Evolutionary conservation across 768 basidiomycete species (phyloP).

Genomic region (Collybiopsis luxurians): DNA sequence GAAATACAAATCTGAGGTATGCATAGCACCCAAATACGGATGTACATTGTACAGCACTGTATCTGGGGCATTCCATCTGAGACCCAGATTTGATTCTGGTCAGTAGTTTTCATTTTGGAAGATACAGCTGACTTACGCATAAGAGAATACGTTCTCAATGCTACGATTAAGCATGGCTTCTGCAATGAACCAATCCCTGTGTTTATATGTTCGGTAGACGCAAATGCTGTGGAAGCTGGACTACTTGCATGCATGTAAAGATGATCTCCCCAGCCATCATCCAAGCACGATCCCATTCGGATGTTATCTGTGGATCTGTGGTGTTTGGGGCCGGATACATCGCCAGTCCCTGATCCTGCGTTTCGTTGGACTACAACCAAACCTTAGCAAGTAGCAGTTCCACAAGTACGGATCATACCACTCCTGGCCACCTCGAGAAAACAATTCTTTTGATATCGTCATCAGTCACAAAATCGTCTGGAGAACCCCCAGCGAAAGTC

Average conservation of each 20-base stretch:
- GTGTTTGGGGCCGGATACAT: conserved; percentile 35
- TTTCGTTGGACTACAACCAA: conserved; percentile 30
- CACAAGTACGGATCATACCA: conserved; percentile 23
- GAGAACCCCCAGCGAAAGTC: conserved; percentile 36
- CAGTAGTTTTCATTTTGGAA: not conserved
- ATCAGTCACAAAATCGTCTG: conserved; percentile 36
- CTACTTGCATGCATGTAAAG: conserved; percentile 41
- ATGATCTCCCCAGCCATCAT: conserved; percentile 40
- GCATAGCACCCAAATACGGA: conserved; percentile 38
- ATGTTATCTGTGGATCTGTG: conserved; percentile 32
- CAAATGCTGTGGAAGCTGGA: too few species aligned
- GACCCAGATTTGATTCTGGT: not conserved
- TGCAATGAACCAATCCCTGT: conserved; percentile 39
- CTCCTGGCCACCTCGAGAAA: conserved; percentile 32
- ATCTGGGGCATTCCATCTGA: conserved; percentile 43
- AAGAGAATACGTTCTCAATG: conserved; percentile 31
- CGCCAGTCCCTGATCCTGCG: conserved; percentile 30
- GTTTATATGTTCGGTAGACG: too few species aligned
- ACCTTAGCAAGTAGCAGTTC: not conserved
- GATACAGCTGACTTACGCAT: conserved; percentile 21
- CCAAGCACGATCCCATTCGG: conserved; percentile 37
- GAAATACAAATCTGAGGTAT: conserved; percentile 42
- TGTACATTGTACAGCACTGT: conserved; percentile 31
- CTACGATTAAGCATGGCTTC: conserved; percentile 26
- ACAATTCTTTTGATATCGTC: conserved; percentile 33